Conservation (phyloP, 2,329 filamentous ascomycete species). For the Diaporthe sp. region DNA sequence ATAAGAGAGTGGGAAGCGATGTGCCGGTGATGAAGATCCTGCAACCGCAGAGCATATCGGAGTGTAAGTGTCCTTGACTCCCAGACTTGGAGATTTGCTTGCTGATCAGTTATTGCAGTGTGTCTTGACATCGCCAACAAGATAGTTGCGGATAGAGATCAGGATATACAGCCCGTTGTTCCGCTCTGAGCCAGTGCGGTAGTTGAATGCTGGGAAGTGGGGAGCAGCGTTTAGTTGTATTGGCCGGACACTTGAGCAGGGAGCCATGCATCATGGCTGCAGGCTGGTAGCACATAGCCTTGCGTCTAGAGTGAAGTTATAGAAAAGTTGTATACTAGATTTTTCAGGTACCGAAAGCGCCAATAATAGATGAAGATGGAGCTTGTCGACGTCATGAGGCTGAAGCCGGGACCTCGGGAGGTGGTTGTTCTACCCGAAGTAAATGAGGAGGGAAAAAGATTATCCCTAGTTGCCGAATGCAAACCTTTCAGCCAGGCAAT, state of each 20-base stretch:
- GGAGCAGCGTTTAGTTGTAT: not conserved
- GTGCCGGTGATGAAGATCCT: slow-evolving; percentile 63
- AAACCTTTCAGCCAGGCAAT: slow-evolving; percentile 3
- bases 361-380: not conserved
- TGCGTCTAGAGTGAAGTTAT: slow-evolving; percentile 7
- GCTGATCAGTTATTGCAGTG: not conserved
- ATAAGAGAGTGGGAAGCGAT: slow-evolving; percentile 56
- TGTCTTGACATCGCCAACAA: slow-evolving; percentile 36
- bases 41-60: slow-evolving; percentile 49
- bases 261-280: not conserved
- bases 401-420: not conserved
- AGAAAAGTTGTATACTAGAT: not conserved
- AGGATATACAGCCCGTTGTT: not conserved
- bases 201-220: too few species aligned
- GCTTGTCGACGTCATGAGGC: slow-evolving; percentile 23
- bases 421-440: not conserved
- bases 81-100: not conserved
- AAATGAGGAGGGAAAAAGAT: slow-evolving; percentile 22
- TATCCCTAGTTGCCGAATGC: slow-evolving; percentile 37
- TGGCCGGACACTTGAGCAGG: not conserved
- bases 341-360: too few species aligned
- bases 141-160: slow-evolving; percentile 4
- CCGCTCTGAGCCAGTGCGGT: not conserved
- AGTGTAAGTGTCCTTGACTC: not conserved
- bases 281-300: not conserved